Conservation (phyloP, 805 yeast genomes). For the Saturnispora diversa region DNA sequence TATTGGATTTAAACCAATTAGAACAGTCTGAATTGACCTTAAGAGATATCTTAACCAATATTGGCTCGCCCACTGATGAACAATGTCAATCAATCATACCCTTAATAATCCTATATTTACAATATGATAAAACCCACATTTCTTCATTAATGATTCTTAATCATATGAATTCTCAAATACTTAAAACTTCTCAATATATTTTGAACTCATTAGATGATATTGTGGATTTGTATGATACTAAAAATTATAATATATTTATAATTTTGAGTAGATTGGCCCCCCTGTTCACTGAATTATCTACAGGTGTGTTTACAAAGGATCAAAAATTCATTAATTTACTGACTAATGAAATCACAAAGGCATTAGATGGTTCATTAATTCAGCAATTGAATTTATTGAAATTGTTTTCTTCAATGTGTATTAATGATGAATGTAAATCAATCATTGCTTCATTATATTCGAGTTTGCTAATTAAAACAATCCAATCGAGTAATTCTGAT, state of each 20-base stretch:
- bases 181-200: conserved; percentile 18
- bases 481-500: conserved; percentile 13
- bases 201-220: conserved; percentile 19
- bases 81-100: conserved; percentile 6
- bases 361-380: conserved; percentile 1
- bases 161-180: neutral
- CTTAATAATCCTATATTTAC: conserved; percentile 5
- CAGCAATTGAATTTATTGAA: conserved; percentile 22
- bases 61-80: neutral
- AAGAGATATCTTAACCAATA: no score
- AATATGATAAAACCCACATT: conserved; percentile 8
- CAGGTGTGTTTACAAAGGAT: conserved; percentile 17
- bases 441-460: conserved; percentile 39
- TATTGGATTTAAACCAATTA: no score
- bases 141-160: conserved; percentile 10
- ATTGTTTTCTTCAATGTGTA: conserved; percentile 40
- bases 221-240: conserved; percentile 12
- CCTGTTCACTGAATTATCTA: conserved; percentile 15
- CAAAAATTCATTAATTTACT: conserved; percentile 17
- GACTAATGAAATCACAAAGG: conserved; percentile 19
- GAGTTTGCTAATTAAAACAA: conserved; percentile 32
- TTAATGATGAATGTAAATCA: conserved; percentile 43
- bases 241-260: conserved; percentile 14
- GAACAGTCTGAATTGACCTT: no score
- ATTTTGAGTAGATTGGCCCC: conserved; percentile 21